Evolutionary conservation across 179 eudicot genomes (phyloP).

Genomic region (Camellia oleifera): DNA sequence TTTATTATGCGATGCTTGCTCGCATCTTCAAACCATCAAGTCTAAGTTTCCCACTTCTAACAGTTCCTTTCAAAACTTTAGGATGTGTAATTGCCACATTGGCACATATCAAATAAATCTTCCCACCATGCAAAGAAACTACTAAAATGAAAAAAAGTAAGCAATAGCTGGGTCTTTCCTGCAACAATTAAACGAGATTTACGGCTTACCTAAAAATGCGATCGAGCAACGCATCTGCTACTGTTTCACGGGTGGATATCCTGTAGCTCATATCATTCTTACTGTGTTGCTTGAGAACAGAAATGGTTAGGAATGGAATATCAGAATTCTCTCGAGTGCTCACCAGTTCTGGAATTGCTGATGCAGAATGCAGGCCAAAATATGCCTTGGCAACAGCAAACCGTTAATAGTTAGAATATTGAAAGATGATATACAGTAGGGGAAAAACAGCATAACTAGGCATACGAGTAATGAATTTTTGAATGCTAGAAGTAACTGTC

Average conservation of each 20-base stretch:
- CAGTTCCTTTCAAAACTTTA: background rate
- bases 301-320: constrained; percentile 74
- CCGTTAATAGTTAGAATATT: constrained; percentile 9
- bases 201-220: constrained; percentile 60
- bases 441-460: background rate
- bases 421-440: background rate
- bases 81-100: background rate
- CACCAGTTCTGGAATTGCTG: constrained; percentile 69
- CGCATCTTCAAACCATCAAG: background rate
- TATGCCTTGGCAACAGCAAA: constrained; percentile 46
- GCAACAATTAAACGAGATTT: background rate
- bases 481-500: background rate
- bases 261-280: constrained; percentile 63
- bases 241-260: constrained; percentile 76
- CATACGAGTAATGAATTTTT: background rate
- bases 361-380: constrained; percentile 57
- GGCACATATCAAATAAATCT: background rate
- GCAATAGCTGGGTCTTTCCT: background rate
- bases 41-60: background rate
- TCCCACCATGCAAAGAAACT: background rate
- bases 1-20: background rate
- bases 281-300: constrained; percentile 64
- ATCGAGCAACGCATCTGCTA: constrained; percentile 69
- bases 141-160: background rate
- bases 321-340: constrained; percentile 71